Evolutionary conservation across 495 filamentous ascomycete species (phyloP), one percentile per base, ranked within the genome.

Genomic region (Mytilinidion resinicola): DNA sequence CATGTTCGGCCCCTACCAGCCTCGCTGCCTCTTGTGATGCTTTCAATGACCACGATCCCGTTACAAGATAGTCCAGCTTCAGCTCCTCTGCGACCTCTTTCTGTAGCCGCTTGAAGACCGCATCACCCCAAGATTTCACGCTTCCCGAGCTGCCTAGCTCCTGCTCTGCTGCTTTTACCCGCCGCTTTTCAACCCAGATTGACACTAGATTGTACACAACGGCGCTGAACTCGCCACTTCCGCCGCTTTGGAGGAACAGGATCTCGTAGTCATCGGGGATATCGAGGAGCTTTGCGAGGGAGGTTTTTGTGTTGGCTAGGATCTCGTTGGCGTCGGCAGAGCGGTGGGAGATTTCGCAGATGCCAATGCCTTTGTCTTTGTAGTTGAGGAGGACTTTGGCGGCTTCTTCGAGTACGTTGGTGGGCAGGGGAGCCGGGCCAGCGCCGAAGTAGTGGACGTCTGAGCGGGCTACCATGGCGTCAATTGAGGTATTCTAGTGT

Each of bases 11-110:
- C 4, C 91, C 91, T 0, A 95, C 69, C 3, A 97, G 72, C 38
- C 89, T 77, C 21, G 76, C 74, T 21, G 90, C 90, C 72, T 96
- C 92, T 71, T 91, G 86, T 43, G 81, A 85, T n/a, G 90, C 91
- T 73, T 97, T 96, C 60, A 88, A 77, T 33, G 88, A 91, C 92
- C 93, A 96, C n/a, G 83, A 82, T 57, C 92, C 91, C 38, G 93
- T 95, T 37, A 96, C 86, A 15, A 96, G 76, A 70, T 97, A 97
- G 70, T 96, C 93, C 17, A 93, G 70, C 69, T 83, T 85, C 68
- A 95, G 69, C 39, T 87, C 81, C 39, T 81, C 71, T 48, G 83
- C 75, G 1, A 90, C 76, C 46, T 83, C 81, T 63, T 80, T 80
- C 59, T 77, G 76, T 51, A 95, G 75, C 51, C 77, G 73, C 55